Evolutionary conservation across 495 filamentous ascomycete species (phyloP).

Genomic region (Immersiella caudata): DNA sequence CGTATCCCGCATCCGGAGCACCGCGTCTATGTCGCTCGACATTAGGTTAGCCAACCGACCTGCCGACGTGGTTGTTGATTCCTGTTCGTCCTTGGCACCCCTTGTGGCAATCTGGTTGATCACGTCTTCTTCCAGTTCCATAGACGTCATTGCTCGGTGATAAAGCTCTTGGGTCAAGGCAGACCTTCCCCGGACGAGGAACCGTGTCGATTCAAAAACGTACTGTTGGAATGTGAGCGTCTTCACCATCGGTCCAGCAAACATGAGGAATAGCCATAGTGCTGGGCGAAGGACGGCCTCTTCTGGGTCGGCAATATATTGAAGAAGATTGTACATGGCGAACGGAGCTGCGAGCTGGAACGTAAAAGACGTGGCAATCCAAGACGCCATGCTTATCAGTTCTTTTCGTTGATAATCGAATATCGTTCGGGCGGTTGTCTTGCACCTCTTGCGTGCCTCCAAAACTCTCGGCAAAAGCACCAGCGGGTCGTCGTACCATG

Average conservation of each 20-base stretch:
- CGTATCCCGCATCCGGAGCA: conserved; percentile 48
- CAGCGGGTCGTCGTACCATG: conserved; percentile 53
- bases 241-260: conserved; percentile 46
- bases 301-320: conserved; percentile 41
- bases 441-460: conserved; percentile 41
- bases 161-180: conserved; percentile 56
- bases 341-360: conserved; percentile 49
- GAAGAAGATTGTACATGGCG: conserved; percentile 49
- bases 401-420: conserved; percentile 42
- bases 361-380: conserved; percentile 37
- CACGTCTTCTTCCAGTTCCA: conserved; percentile 47
- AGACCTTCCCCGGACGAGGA: conserved; percentile 50
- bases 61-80: conserved; percentile 43
- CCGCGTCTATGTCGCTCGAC: conserved; percentile 53
- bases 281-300: conserved; percentile 42
- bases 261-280: conserved; percentile 50
- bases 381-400: conserved; percentile 43
- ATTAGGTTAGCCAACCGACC: conserved; percentile 54
- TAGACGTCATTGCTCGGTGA: conserved; percentile 51
- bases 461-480: conserved; percentile 45
- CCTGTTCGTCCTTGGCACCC: conserved; percentile 32
- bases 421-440: conserved; percentile 47
- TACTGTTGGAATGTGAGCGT: conserved; percentile 53
- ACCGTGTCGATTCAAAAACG: conserved; percentile 50
- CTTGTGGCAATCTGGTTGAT: conserved; percentile 38